phyloP scores from a whole-genome alignment of 1,139 yeast genomes.

The Yamadazyma trypodendri region DNA sequence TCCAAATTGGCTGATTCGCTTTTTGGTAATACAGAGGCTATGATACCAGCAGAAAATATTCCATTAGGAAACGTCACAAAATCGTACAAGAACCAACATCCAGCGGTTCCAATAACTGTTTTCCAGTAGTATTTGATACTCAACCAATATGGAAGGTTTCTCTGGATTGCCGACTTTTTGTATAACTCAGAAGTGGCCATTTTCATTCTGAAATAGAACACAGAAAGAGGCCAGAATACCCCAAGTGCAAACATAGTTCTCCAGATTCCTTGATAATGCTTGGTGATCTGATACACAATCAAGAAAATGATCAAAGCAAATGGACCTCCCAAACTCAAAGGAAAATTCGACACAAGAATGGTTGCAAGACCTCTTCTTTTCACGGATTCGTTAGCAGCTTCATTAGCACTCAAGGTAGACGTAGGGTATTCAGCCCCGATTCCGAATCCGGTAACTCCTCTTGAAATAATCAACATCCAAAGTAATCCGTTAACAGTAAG shows the following conservation, averaged over 20 bases:
- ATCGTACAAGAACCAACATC: constrained; percentile 53
- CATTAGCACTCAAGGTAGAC: constrained; percentile 66
- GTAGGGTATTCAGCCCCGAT: constrained; percentile 80
- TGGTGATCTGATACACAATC: constrained; percentile 63
- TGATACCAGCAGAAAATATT: constrained; percentile 47
- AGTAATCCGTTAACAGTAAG: constrained; percentile 44
- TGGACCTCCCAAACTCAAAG: constrained; percentile 74
- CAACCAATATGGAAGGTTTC: constrained; percentile 41
- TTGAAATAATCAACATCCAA: constrained; percentile 69
- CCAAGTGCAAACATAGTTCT: constrained; percentile 77
- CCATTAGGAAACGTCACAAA: constrained; percentile 55
- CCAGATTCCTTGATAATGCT: constrained; percentile 58
- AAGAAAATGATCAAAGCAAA: constrained; percentile 67
- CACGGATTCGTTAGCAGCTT: constrained; percentile 66
- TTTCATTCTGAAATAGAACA: constrained; percentile 67
- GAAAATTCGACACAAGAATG: constrained; percentile 67
- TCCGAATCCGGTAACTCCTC: constrained; percentile 74
- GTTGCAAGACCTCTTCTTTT: constrained; percentile 65
- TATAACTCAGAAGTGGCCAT: constrained; percentile 65
- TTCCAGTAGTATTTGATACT: constrained; percentile 48
- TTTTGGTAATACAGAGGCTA: constrained; percentile 32
- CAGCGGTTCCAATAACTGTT: constrained; percentile 43
- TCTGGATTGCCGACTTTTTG: constrained; percentile 45
- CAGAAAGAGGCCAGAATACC: constrained; percentile 68
- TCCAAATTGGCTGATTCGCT: constrained; percentile 28